These are phyloP conservation scores for Hypoxylon sp. DNA, from an alignment of 2,329 filamentous ascomycete genomes.

Conservation along the genomic window DNA sequence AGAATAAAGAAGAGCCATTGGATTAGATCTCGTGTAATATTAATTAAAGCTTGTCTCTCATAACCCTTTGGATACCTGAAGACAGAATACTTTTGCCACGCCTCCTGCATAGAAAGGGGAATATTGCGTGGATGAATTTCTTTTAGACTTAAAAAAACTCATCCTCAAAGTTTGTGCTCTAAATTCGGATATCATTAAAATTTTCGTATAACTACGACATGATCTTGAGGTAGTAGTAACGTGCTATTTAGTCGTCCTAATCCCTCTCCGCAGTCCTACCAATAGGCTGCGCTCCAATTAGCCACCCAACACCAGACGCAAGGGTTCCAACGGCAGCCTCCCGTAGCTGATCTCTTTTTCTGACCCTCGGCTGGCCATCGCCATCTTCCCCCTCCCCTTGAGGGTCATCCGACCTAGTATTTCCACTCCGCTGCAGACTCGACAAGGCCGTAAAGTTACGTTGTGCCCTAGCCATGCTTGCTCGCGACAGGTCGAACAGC, in stretches of 20 bases:
- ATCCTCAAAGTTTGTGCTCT: too few species aligned
- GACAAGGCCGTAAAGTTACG: constrained; percentile 66
- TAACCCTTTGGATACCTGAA: too few species aligned
- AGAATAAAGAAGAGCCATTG: too few species aligned
- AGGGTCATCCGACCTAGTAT: constrained; percentile 49
- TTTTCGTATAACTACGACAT: neutral
- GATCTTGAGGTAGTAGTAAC: neutral
- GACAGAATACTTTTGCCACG: too few species aligned
- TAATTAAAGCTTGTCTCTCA: too few species aligned
- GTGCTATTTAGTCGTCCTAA: constrained; percentile 20
- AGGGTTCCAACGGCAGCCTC: constrained; percentile 73
- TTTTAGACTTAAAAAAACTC: too few species aligned
- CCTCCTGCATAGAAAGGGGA: too few species aligned
- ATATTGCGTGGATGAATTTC: too few species aligned
- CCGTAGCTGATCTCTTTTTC: constrained; percentile 76
- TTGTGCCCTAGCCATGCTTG: constrained; percentile 67
- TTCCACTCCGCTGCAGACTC: constrained; percentile 55
- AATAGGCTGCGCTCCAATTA: constrained; percentile 65
- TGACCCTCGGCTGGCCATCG: constrained; percentile 51
- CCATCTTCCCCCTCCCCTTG: constrained; percentile 40
- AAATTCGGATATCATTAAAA: constrained; percentile 13
- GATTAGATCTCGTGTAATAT: too few species aligned
- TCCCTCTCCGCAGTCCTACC: constrained; percentile 44
- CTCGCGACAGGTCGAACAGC: constrained; percentile 69
- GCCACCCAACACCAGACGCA: constrained; percentile 73